Base-by-base conservation (phyloP, 2,329 filamentous ascomycete species). In the Microcera coccophila region DNA sequence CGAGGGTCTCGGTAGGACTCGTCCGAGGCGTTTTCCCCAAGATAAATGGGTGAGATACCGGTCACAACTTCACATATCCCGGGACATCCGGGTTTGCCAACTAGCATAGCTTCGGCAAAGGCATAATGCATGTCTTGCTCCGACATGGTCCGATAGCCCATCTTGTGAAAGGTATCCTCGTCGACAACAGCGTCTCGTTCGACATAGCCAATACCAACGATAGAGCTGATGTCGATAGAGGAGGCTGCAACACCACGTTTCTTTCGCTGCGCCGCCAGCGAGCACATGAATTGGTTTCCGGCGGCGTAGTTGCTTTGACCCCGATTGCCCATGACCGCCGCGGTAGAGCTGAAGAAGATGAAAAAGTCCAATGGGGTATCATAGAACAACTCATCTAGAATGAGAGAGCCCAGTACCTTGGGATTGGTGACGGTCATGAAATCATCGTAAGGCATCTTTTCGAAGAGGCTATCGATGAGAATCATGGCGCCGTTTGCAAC, bases 401-500 rank as follows among this genome's bases (percentile, higher is more conserved):
- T 38, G 8, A 49, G 40, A 10, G 51, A 59, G 1, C 70, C 69
- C 2, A 62, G 41, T 5, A 70, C 61, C 49, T 70, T 72, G 8
- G 68, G 69, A 2, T 48, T 41, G 4, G 63, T 48, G 0, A 57
- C 56, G 5, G 51, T 42, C 1, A 54, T 39, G 34, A 67, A 52
- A 3, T 58, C 42, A 1, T 65, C 57, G 16, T 52, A 53, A 14
- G 54, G 42, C 40, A 66, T 58, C 14, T 65, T 51, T 10, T 44
- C 38, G 20, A 68, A 64, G 5, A 20, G 18, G 14, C 24, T 36
- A 29, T 74, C 69, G 3, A 53, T 41, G 1, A 75, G 57, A 2
- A 74, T 63, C 66, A 73, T 67, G 10, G 72, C 69, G 5, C 63
- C 71, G 29, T 73, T 61, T 1, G 58, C 59, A 1, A 73, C 65